Percentiles rank a stretch among this genome's conserved stretches.
Conservation (phyloP, 495 filamentous ascomycete species). For the Melanomma pulvis-pyrius region DNA sequence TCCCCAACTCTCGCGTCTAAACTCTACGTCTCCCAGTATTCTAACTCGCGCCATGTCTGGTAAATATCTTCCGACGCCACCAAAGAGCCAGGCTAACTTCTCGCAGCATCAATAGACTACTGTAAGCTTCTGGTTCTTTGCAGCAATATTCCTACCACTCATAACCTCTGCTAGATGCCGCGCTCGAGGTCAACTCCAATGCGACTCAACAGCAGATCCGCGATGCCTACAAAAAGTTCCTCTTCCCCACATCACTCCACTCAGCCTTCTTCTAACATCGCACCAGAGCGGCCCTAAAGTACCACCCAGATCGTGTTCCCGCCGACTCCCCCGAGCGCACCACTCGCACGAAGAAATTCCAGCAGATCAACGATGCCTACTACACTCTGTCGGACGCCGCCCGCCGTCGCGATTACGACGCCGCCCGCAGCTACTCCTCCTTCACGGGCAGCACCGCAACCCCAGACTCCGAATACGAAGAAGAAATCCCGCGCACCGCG, state of each 20-base stretch:
- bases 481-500: constrained; percentile 56
- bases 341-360: constrained; percentile 85
- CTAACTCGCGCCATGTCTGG: constrained; percentile 21
- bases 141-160: not conserved
- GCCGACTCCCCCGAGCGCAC: constrained; percentile 80
- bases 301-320: constrained; percentile 90
- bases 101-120: constrained; percentile 39
- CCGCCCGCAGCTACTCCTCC: constrained; percentile 59
- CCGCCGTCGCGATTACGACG: constrained; percentile 88
- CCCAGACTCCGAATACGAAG: constrained; percentile 47
- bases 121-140: constrained; percentile 27
- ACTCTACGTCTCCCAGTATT: not conserved
- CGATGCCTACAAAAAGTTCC: constrained; percentile 87
- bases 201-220: constrained; percentile 85
- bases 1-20: not conserved
- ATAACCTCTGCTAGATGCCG: constrained; percentile 49
- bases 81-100: constrained; percentile 19
- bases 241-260: not conserved
- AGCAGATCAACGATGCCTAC: constrained; percentile 97
- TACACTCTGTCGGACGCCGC: constrained; percentile 83
- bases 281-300: constrained; percentile 82
- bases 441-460: constrained; percentile 46
- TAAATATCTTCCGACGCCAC: constrained; percentile 3
- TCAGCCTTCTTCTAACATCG: constrained; percentile 1
- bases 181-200: constrained; percentile 72